These are phyloP conservation scores for Aplosporella prunicola DNA, from an alignment of 2,329 filamentous ascomycete species.

Conservation along the genomic window DNA sequence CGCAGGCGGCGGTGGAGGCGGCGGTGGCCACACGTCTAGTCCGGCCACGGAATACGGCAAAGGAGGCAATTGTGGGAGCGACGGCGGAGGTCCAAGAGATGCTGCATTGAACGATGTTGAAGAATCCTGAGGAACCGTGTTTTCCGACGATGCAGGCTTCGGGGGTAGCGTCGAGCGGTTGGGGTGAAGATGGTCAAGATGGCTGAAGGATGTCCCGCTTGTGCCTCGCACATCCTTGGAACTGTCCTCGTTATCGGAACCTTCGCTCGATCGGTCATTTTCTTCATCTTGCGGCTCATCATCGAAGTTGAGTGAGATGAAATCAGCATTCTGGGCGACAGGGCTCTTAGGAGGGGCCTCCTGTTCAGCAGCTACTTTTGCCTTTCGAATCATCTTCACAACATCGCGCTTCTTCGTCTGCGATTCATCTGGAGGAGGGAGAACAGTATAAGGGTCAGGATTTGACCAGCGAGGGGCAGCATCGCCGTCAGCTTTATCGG, in stretches of 20 bases:
- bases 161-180: too few species aligned
- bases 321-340: constrained; percentile 55
- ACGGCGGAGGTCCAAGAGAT: constrained; percentile 7
- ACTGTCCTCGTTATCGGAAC: not conserved
- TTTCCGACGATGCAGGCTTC: constrained; percentile 6
- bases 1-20: constrained; percentile 2
- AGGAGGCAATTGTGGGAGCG: constrained; percentile 1
- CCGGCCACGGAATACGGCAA: constrained; percentile 5
- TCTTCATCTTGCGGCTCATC: constrained; percentile 31
- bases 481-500: constrained; percentile 18
- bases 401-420: constrained; percentile 73
- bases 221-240: not conserved
- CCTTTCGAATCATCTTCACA: constrained; percentile 84
- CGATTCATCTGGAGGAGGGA: constrained; percentile 69
- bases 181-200: constrained; percentile 22
- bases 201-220: constrained; percentile 20
- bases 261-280: not conserved
- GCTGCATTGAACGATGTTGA: constrained; percentile 1
- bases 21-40: constrained; percentile 15
- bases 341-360: constrained; percentile 47
- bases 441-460: constrained; percentile 81
- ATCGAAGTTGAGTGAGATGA: constrained; percentile 74
- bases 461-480: constrained; percentile 79
- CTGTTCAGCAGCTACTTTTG: constrained; percentile 55
- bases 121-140: not conserved